These are phyloP conservation scores for Lactarius deliciosus DNA, from an alignment of 768 basidiomycete species.

Conservation along the genomic window DNA sequence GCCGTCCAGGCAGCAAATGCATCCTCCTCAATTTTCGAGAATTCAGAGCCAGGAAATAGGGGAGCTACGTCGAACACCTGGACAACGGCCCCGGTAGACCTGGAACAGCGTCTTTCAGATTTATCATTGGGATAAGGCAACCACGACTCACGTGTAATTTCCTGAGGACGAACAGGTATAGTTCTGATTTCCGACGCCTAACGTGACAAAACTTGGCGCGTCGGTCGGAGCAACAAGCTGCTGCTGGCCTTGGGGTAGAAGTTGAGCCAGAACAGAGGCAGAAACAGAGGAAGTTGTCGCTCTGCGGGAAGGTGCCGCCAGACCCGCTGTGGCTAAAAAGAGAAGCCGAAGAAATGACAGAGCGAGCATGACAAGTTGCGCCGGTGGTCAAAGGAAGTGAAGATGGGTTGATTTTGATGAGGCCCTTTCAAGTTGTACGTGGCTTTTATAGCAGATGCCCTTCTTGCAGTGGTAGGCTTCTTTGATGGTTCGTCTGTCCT, in stretches of 20 bases:
- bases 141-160: background rate
- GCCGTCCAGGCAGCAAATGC: background rate
- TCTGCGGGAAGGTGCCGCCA: background rate
- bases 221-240: background rate
- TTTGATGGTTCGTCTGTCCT: background rate
- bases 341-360: slow-evolving; percentile 3
- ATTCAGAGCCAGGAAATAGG: background rate
- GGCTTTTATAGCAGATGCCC: background rate
- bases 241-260: background rate
- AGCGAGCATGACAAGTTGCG: background rate
- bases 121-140: background rate
- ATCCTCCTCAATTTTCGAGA: background rate
- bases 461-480: background rate
- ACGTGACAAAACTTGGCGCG: background rate
- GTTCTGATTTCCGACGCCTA: slow-evolving; percentile 17
- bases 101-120: background rate
- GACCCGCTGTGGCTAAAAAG: background rate
- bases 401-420: background rate
- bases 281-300: background rate
- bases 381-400: background rate
- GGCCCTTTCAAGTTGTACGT: background rate
- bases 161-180: slow-evolving; percentile 11
- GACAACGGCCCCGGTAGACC: background rate
- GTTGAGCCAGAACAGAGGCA: background rate
- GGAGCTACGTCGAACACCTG: background rate